phyloP scores from a whole-genome alignment of 164 flowering plant species.

The Liriodendron chinense region DNA sequence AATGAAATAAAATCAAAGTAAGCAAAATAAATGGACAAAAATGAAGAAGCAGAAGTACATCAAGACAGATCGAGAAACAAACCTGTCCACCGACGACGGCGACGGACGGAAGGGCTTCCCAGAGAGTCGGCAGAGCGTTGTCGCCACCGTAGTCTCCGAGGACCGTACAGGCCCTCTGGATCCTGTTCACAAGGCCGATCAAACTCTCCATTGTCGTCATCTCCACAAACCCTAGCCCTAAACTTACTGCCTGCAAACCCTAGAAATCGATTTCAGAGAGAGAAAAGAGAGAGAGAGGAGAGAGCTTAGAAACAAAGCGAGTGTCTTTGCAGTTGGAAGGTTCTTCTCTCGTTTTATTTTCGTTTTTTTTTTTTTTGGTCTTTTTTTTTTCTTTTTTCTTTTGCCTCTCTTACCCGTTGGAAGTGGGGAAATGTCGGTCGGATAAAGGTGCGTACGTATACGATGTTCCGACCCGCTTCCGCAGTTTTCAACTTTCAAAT shows the following conservation, averaged over 20 bases:
- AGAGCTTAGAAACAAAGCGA: background rate
- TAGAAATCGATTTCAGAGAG: background rate
- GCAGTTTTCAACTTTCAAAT: background rate
- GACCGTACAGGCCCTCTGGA: slow-evolving; percentile 65
- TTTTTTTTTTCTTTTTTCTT: background rate
- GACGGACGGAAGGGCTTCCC: slow-evolving; percentile 91
- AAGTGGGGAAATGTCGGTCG: background rate
- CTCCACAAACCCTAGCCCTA: background rate
- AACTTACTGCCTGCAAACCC: background rate
- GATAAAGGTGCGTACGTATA: slow-evolving; percentile 3
- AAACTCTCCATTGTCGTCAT: slow-evolving; percentile 69
- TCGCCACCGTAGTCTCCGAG: slow-evolving; percentile 70
- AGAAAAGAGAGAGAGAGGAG: background rate
- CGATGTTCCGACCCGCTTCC: background rate
- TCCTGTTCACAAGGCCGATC: slow-evolving; percentile 58
- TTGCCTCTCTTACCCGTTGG: background rate
- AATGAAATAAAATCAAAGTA: background rate
- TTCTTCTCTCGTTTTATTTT: background rate
- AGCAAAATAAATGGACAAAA: background rate
- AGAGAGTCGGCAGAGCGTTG: slow-evolving; percentile 63
- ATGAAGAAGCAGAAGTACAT: background rate
- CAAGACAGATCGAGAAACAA: background rate
- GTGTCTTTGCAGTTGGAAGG: background rate
- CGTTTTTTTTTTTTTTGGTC: background rate
- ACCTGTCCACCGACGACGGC: slow-evolving; percentile 99